Percentiles rank a stretch among this genome's conserved stretches.
phyloP scores from a whole-genome alignment of 805 yeast genomes.

The Zygosaccharomyces bailii region DNA sequence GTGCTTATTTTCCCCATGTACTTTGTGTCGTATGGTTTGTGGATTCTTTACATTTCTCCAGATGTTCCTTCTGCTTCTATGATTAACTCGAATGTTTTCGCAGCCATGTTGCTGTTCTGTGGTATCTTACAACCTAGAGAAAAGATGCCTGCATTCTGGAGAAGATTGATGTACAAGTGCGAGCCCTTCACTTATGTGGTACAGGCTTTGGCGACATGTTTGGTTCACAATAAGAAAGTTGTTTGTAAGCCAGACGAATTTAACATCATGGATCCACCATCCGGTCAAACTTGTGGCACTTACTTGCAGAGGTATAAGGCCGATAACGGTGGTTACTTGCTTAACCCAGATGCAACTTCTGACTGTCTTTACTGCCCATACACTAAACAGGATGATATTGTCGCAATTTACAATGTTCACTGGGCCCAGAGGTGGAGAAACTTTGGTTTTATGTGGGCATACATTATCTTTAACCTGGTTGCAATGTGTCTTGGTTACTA shows the following conservation, averaged over 20 bases:
- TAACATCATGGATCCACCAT: slow-evolving; percentile 40
- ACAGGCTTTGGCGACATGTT: slow-evolving; percentile 40
- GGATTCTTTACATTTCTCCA: slow-evolving; percentile 46
- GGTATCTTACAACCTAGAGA: slow-evolving; percentile 47
- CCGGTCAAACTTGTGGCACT: slow-evolving; percentile 48
- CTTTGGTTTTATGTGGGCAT: slow-evolving; percentile 52
- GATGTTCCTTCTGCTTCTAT: slow-evolving; percentile 43
- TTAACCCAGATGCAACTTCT: slow-evolving; percentile 44
- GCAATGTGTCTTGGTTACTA: slow-evolving; percentile 41
- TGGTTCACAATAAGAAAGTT: slow-evolving; percentile 40
- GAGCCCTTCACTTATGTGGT: slow-evolving; percentile 50
- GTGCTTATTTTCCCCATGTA: slow-evolving; percentile 49
- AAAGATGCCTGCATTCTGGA: slow-evolving; percentile 49
- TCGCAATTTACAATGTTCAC: slow-evolving; percentile 41
- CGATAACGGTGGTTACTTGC: slow-evolving; percentile 44
- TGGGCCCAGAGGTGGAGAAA: slow-evolving; percentile 63
- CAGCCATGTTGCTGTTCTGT: slow-evolving; percentile 53
- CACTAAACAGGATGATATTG: slow-evolving; percentile 54
- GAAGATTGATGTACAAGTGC: slow-evolving; percentile 41
- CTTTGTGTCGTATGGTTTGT: slow-evolving; percentile 50
- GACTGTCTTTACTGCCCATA: slow-evolving; percentile 61
- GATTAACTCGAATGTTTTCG: slow-evolving; percentile 45
- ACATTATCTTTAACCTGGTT: slow-evolving; percentile 39
- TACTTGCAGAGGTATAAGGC: slow-evolving; percentile 39
- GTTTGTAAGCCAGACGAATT: slow-evolving; percentile 40